phyloP scores from a whole-genome alignment of 192 early-diverging fungal species.

The Entophlyctis luteolus region DNA sequence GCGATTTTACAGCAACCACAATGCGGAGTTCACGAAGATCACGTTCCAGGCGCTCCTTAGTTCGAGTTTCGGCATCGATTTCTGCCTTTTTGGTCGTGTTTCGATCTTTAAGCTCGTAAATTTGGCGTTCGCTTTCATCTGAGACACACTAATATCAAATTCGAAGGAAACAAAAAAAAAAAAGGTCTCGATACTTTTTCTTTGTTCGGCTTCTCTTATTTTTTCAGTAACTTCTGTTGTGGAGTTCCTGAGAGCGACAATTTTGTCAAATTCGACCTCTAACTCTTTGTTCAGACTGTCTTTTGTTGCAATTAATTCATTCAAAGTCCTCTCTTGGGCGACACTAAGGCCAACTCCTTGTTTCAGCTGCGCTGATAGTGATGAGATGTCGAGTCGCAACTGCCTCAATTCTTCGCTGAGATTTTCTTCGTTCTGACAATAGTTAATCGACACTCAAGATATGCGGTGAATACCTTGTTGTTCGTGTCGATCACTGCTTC shows the following conservation, averaged over 20 bases:
- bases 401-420: conserved; percentile 51
- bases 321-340: conserved; percentile 50
- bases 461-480: conserved; percentile 20
- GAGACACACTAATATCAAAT: neutral
- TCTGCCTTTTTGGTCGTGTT: conserved; percentile 55
- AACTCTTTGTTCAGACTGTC: conserved; percentile 52
- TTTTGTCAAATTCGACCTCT: conserved; percentile 57
- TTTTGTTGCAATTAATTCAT: conserved; percentile 53
- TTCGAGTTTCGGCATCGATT: conserved; percentile 55
- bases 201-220: conserved; percentile 46
- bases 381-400: conserved; percentile 47
- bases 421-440: conserved; percentile 41
- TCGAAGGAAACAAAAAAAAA: too few relatives aligned
- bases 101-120: conserved; percentile 51
- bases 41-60: conserved; percentile 56
- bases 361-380: conserved; percentile 46
- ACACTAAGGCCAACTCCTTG: conserved; percentile 59
- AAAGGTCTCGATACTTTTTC: conserved; percentile 34
- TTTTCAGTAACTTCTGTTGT: conserved; percentile 51
- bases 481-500: conserved; percentile 42
- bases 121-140: conserved; percentile 52
- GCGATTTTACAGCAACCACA: conserved; percentile 55
- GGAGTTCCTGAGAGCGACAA: conserved; percentile 45
- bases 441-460: neutral
- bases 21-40: conserved; percentile 56